Percentiles rank a stretch among this genome's conserved stretches.
Evolutionary conservation across 345 rosid species (phyloP).

Genomic region (Litchi chinensis): DNA sequence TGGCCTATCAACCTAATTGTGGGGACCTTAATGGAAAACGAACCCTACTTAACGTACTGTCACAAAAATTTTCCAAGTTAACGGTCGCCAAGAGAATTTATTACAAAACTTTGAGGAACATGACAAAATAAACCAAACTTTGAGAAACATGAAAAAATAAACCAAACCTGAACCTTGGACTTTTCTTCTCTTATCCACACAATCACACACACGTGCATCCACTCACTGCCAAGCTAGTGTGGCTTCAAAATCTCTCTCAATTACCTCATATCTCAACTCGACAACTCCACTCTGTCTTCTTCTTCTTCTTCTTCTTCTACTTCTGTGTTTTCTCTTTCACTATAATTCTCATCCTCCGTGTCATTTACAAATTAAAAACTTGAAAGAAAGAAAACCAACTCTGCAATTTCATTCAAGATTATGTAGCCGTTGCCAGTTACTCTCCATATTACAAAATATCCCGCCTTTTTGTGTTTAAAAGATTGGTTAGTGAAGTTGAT

Average conservation of each 20-base stretch:
- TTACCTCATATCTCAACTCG: not conserved
- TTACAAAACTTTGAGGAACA: not conserved
- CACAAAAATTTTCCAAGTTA: slow-evolving; percentile 18
- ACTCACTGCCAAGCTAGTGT: slow-evolving; percentile 20
- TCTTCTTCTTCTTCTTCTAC: not conserved
- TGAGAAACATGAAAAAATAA: slow-evolving; percentile 24
- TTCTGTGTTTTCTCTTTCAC: slow-evolving; percentile 26
- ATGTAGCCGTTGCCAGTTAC: not conserved
- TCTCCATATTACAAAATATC: slow-evolving; percentile 14
- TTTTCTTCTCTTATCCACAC: slow-evolving; percentile 27
- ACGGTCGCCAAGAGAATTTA: slow-evolving; percentile 21
- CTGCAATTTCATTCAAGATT: slow-evolving; percentile 9
- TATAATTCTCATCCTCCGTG: slow-evolving; percentile 1
- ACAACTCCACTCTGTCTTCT: slow-evolving; percentile 13
- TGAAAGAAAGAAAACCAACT: not conserved
- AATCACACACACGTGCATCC: not conserved
- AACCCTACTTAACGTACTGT: not conserved
- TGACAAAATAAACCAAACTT: slow-evolving; percentile 25
- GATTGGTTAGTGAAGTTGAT: not conserved
- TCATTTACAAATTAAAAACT: slow-evolving; percentile 3
- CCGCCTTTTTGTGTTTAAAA: slow-evolving; percentile 33
- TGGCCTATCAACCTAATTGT: not conserved
- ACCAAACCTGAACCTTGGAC: not conserved
- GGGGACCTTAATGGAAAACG: not conserved
- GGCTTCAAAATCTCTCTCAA: slow-evolving; percentile 38